Percentiles rank a stretch among this genome's conserved stretches.
These are phyloP conservation scores for Myrica gale DNA, from an alignment of 306 rosid genomes.

Conservation along the genomic window DNA sequence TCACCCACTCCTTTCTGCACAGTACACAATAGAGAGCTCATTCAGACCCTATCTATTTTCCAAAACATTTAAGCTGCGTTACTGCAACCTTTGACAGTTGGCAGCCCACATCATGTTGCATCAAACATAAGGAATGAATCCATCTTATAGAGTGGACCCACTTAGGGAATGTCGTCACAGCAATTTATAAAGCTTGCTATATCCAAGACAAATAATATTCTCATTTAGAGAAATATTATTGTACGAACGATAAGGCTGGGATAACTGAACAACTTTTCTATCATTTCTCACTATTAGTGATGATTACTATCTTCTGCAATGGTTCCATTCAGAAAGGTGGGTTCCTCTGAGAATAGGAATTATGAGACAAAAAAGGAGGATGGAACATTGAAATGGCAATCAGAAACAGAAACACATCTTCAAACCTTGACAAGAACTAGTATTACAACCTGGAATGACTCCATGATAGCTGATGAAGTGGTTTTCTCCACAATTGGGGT, in stretches of 20 bases:
- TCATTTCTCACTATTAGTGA: neutral
- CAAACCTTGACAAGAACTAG: constrained; percentile 16
- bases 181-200: constrained; percentile 10
- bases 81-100: constrained; percentile 10
- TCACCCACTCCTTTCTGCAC: constrained; percentile 78
- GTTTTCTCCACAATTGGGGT: constrained; percentile 56
- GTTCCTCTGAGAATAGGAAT: constrained; percentile 14
- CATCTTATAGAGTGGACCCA: constrained; percentile 7
- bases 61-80: constrained; percentile 3
- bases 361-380: neutral
- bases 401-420: constrained; percentile 10
- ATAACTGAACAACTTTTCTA: constrained; percentile 1
- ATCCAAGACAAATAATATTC: neutral
- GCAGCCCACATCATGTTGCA: neutral
- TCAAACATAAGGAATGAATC: constrained; percentile 6
- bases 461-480: constrained; percentile 44
- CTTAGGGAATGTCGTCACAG: neutral
- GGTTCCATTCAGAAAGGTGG: constrained; percentile 13
- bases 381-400: constrained; percentile 8
- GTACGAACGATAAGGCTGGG: neutral
- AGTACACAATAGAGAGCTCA: constrained; percentile 22
- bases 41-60: constrained; percentile 18
- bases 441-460: constrained; percentile 60
- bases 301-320: neutral
- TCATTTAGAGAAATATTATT: neutral